Evolutionary conservation across 345 rosid genomes (phyloP), one percentile per base, ranked within the genome.

Genomic region (Orychophragmus violaceus): DNA sequence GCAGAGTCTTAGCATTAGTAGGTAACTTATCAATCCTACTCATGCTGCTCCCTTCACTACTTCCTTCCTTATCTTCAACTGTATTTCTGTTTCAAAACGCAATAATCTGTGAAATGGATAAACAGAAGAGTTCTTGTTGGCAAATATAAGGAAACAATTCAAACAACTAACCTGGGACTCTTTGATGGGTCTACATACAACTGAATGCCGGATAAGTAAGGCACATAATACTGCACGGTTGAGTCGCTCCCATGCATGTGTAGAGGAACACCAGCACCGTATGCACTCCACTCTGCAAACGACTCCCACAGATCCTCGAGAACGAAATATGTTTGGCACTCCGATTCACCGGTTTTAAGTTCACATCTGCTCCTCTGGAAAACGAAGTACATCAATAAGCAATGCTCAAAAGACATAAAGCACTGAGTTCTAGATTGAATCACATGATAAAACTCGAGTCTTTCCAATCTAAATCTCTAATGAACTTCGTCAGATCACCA

Each of bases 251-350:
- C 91, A 46, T 89, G 77, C 84, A 94, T 77, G 28, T 87, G 49
- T 44, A 94, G 80, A n/a, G 93, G 97, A 58, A 90, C 89, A 41
- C 95, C 97, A 0, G 89, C 95, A 50, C 99, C 97, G 53, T 88
- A 94, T 0, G 92, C 96, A 76, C 99, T 94, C 97, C 97, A 90
- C 65, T 90, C 93, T 13, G 75, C 78, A 18, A 88, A 88, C 45
- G 95, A 81, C 56, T 90, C 96, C 99, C 97, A 94, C 9, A 94
- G 66, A 74, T 94, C 95, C 21, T 79, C 86, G 0, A 94, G 87
- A 33, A 83, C 52, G 75, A 88, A 90, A 55, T 80, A 90, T 1
- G 68, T 78, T 17, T 62, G 67, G 24, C 17, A 45, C 46, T 78
- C 82, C 5, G 74, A 64, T 51, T 76, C 77, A 27, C 19, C 48